These are phyloP conservation scores for Dillenia suffruticosa DNA, from an alignment of 164 flowering plant genomes.

Conservation along the genomic window DNA sequence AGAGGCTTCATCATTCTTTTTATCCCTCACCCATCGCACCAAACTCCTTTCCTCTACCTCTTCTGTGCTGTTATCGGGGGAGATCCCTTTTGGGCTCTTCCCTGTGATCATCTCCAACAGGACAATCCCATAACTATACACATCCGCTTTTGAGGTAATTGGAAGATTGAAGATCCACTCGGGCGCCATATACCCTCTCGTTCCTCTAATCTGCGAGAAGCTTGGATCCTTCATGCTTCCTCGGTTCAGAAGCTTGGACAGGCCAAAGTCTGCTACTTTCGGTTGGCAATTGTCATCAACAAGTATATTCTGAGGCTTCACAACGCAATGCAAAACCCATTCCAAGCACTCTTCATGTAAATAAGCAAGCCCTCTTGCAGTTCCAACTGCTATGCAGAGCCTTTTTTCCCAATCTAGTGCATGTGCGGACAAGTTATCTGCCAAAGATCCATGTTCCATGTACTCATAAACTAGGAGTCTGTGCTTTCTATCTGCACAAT, in stretches of 20 bases:
- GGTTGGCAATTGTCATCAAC: slow-evolving; percentile 22
- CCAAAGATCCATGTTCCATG: slow-evolving; percentile 31
- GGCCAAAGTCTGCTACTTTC: slow-evolving; percentile 34
- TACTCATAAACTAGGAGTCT: slow-evolving; percentile 31
- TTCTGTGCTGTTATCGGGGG: neutral
- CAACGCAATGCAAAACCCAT: slow-evolving; percentile 34
- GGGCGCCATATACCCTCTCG: slow-evolving; percentile 45
- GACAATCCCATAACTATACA: slow-evolving; percentile 42
- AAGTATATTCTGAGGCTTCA: slow-evolving; percentile 36
- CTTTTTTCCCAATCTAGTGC: slow-evolving; percentile 20
- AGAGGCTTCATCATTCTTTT: neutral
- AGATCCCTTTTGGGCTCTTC: neutral
- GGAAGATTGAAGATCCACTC: slow-evolving; percentile 34
- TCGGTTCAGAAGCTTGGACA: slow-evolving; percentile 24
- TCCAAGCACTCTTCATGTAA: slow-evolving; percentile 42
- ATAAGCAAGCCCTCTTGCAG: slow-evolving; percentile 34
- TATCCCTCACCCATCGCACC: slow-evolving; percentile 21
- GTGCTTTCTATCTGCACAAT: slow-evolving; percentile 21
- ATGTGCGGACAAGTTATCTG: slow-evolving; percentile 12
- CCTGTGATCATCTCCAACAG: slow-evolving; percentile 34
- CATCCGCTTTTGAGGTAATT: slow-evolving; percentile 38
- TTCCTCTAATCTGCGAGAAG: slow-evolving; percentile 37
- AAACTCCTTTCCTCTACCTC: slow-evolving; percentile 4
- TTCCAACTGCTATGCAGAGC: slow-evolving; percentile 20
- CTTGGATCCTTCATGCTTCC: neutral